Evolutionary conservation across 768 basidiomycete species (phyloP), one percentile per base, ranked within the genome.

Genomic region (Asterophora parasitica): DNA sequence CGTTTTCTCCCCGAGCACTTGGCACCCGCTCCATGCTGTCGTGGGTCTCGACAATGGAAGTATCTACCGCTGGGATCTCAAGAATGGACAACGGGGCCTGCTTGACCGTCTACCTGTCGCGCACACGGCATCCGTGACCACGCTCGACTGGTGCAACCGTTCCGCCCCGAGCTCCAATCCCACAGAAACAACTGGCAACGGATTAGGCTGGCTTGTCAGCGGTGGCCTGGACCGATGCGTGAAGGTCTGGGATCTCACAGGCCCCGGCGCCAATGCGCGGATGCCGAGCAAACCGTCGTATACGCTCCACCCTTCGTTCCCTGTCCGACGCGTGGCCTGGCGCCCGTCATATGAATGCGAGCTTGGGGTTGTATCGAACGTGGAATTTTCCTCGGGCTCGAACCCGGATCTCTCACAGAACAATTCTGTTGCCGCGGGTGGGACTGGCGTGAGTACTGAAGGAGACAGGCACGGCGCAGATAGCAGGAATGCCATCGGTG

Each of bases 161-260:
- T 61, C 67, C 4, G 42, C 42, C 23, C 23, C 3, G 23, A 23
- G 23, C 23, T 19, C 40, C 47, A 36, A 33, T 44, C n/a, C 52
- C 19, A 26, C 49, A 34, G 68, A 73, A 28, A 46, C 56, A 31
- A 49, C 60, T 3, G 61, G 63, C 4, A 66, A 55, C 16, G 71
- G 73, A 5, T 63, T 75, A 20, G 86, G 87, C 1, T 92, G 88
- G 88, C 73, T 92, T 16, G 83, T 81, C 4, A 90, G 85, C 44
- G 87, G 83, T 10, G 85, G 88, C 0, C 67, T 92, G 26, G 90
- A 92, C 65, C 79, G 82, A 30, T 82, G 76, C 23, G 88, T 91
- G 42, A 90, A 91, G 70, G 87, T 89, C 0, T 92, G 89, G 89
- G 81, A 88, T 57, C 71, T 90, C 9, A 74, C 77, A 0, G 61